These are phyloP conservation scores for Fusarium sp. DNA, from an alignment of 2,329 filamentous ascomycete genomes.

Conservation along the genomic window DNA sequence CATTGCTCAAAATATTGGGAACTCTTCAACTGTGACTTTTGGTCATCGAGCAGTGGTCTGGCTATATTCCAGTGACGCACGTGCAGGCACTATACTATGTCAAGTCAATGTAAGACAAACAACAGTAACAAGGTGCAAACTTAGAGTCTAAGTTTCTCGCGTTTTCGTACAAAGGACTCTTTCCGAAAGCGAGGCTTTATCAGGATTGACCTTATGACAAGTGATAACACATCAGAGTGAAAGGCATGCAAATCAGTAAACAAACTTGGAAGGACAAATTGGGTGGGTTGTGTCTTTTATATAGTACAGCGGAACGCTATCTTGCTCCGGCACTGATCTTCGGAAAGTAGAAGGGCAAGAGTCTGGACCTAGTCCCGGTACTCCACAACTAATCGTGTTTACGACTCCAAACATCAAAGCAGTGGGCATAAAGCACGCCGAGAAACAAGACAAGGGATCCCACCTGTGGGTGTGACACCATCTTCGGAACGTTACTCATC, in stretches of 20 bases:
- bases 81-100: not conserved
- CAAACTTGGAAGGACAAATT: not conserved
- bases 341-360: slow-evolving; percentile 16
- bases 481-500: slow-evolving; percentile 19
- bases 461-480: slow-evolving; percentile 24
- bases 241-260: slow-evolving; percentile 1
- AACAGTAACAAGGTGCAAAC: not conserved
- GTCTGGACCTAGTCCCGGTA: slow-evolving; percentile 5
- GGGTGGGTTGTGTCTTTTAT: slow-evolving; percentile 30
- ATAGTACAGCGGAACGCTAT: slow-evolving; percentile 12
- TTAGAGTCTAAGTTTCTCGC: not conserved
- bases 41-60: slow-evolving; percentile 7
- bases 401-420: slow-evolving; percentile 20
- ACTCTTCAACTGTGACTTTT: slow-evolving; percentile 3
- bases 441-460: slow-evolving; percentile 16
- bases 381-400: slow-evolving; percentile 28
- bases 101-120: not conserved
- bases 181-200: not conserved
- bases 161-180: not conserved
- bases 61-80: not conserved
- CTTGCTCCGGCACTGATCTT: slow-evolving; percentile 3
- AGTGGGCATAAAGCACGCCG: slow-evolving; percentile 30
- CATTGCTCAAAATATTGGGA: not conserved
- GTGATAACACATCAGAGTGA: not conserved
- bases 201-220: not conserved